Percentiles rank a stretch among this genome's conserved stretches.
Conservation (phyloP, 1,284 basidiomycete genomes). For the Moesziomyces parantarcticus region DNA sequence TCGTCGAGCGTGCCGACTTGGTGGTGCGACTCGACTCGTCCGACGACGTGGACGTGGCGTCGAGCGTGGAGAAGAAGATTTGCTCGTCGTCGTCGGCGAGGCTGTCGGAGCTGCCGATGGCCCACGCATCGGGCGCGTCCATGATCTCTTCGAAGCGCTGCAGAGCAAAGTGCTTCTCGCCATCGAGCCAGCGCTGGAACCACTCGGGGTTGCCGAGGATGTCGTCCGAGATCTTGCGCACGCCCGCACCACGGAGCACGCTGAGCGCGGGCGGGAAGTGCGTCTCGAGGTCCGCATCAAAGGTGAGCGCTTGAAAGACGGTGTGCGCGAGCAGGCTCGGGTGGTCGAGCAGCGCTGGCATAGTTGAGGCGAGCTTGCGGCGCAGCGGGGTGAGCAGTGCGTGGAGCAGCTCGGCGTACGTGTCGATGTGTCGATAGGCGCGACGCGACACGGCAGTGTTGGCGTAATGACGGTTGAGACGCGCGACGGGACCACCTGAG, state of each 20-base stretch:
- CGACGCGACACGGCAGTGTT: conserved; percentile 78
- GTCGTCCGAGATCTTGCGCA: conserved; percentile 72
- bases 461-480: conserved; percentile 70
- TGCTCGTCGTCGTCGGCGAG: conserved; percentile 71
- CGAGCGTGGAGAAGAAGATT: conserved; percentile 12
- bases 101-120: conserved; percentile 76
- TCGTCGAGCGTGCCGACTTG: conserved; percentile 44
- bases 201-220: conserved; percentile 85
- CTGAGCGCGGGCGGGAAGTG: conserved; percentile 37
- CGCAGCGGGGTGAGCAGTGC: conserved; percentile 52
- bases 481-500: conserved; percentile 14
- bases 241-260: conserved; percentile 45
- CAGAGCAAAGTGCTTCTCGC: conserved; percentile 75
- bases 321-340: conserved; percentile 92
- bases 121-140: conserved; percentile 84
- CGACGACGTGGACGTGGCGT: background rate
- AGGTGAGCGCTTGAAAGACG: conserved; percentile 87
- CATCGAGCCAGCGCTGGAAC: conserved; percentile 85
- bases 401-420: conserved; percentile 60
- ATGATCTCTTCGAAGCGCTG: conserved; percentile 85
- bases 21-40: conserved; percentile 43
- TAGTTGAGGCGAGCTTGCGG: conserved; percentile 61
- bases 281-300: conserved; percentile 80
- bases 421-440: conserved; percentile 64
- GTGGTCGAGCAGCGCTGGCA: conserved; percentile 79